phyloP scores from a whole-genome alignment of 441 rosid genomes.

The Adansonia madagascariensis region DNA sequence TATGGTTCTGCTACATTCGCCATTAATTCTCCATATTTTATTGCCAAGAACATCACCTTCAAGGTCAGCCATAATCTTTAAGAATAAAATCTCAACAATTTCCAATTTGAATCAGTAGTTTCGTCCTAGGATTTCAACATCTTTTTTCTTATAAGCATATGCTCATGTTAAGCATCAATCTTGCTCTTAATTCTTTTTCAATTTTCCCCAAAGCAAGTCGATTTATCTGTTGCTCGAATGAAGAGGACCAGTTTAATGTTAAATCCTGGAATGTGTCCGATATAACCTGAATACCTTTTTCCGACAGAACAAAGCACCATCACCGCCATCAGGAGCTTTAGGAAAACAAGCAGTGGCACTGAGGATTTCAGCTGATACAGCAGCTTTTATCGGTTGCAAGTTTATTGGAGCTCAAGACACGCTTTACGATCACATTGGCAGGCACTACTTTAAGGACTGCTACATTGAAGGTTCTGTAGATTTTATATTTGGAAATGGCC shows the following conservation, averaged over 20 bases:
- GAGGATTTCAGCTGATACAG: slow-evolving; percentile 85
- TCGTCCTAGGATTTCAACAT: background rate
- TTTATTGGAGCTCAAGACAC: slow-evolving; percentile 96
- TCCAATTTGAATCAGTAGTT: background rate
- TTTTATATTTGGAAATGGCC: slow-evolving; percentile 89
- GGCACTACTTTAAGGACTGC: slow-evolving; percentile 95
- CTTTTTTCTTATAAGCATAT: background rate
- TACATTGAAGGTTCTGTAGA: slow-evolving; percentile 95
- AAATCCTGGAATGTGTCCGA: background rate
- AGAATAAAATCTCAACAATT: background rate
- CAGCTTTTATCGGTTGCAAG: slow-evolving; percentile 72
- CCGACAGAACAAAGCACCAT: slow-evolving; percentile 78
- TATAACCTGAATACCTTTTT: background rate
- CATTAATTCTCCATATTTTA: slow-evolving; percentile 78
- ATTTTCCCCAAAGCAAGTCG: no score
- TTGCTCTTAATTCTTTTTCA: background rate
- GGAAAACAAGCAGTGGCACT: slow-evolving; percentile 97
- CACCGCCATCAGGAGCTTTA: slow-evolving; percentile 76
- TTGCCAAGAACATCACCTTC: slow-evolving; percentile 91
- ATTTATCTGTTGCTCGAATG: no score
- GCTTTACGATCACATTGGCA: slow-evolving; percentile 82
- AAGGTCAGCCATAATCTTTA: slow-evolving; percentile 46
- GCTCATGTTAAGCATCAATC: background rate
- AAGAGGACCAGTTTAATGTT: background rate
- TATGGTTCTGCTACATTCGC: slow-evolving; percentile 84